phyloP scores from a whole-genome alignment of 352 stramenopile species.

The Phytopythium boreale region DNA sequence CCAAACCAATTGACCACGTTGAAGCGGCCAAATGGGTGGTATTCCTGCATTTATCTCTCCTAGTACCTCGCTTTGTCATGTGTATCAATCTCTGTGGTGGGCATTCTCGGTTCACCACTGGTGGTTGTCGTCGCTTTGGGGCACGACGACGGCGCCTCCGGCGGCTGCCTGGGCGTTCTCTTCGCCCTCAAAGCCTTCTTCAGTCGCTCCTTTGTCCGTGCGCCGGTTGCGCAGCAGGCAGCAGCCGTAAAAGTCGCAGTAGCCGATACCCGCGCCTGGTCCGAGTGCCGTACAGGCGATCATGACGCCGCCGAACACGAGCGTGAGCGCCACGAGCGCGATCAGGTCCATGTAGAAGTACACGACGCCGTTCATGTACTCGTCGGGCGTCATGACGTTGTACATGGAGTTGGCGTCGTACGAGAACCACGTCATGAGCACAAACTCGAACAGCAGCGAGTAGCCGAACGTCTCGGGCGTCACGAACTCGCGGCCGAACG shows the following conservation, averaged over 20 bases:
- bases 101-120: constrained; percentile 5
- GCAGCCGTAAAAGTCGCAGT: constrained; percentile 33
- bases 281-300: constrained; percentile 28
- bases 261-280: constrained; percentile 26
- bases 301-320: constrained; percentile 32
- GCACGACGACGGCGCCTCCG: background rate
- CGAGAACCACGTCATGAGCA: constrained; percentile 52
- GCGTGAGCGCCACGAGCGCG: constrained; percentile 35
- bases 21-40: too few relatives aligned
- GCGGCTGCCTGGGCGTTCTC: background rate
- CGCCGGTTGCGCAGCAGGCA: constrained; percentile 19
- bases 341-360: constrained; percentile 70
- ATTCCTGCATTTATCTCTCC: too few relatives aligned
- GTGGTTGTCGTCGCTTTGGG: background rate
- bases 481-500: constrained; percentile 23
- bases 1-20: too few relatives aligned
- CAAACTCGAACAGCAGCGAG: constrained; percentile 36
- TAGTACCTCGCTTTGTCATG: too few relatives aligned
- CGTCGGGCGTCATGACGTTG: constrained; percentile 50
- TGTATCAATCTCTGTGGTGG: too few relatives aligned
- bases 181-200: background rate
- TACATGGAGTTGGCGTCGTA: constrained; percentile 56
- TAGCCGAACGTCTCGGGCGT: constrained; percentile 32
- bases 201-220: constrained; percentile 12
- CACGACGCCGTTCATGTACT: constrained; percentile 67